phyloP scores from a whole-genome alignment of 192 early-diverging fungal species.

The Backusella circina region DNA sequence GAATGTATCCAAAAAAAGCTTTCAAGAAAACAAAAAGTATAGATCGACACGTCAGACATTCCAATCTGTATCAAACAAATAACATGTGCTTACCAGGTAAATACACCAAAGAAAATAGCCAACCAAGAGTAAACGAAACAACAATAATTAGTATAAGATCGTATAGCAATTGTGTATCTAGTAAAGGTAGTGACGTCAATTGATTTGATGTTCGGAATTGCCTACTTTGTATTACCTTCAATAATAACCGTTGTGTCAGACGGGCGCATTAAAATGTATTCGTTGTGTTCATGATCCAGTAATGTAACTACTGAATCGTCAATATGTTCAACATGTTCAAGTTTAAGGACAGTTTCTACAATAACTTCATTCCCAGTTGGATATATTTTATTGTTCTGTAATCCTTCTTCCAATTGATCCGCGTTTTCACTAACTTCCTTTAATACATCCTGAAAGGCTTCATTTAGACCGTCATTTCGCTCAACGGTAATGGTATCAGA shows the following conservation, averaged over 20 bases:
- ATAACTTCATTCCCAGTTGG: slow-evolving; percentile 15
- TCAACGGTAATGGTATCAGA: not conserved
- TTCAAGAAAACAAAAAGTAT: slow-evolving; percentile 14
- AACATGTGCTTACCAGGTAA: slow-evolving; percentile 13
- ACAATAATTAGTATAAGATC: slow-evolving; percentile 42
- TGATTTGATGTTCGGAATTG: not conserved
- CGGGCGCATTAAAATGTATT: slow-evolving; percentile 48
- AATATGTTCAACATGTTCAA: slow-evolving; percentile 23
- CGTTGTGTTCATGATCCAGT: slow-evolving; percentile 50
- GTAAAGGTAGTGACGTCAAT: not conserved
- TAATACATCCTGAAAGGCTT: slow-evolving; percentile 34
- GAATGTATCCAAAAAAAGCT: slow-evolving; percentile 57
- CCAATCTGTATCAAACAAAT: slow-evolving; percentile 15
- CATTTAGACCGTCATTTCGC: slow-evolving; percentile 10
- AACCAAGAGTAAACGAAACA: slow-evolving; percentile 35
- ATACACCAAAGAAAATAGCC: slow-evolving; percentile 29
- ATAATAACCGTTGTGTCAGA: slow-evolving; percentile 40
- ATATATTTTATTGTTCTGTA: slow-evolving; percentile 22
- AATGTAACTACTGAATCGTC: slow-evolving; percentile 29
- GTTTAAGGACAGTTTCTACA: slow-evolving; percentile 42
- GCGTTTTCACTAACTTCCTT: slow-evolving; percentile 39
- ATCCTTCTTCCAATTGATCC: slow-evolving; percentile 37
- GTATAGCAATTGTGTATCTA: slow-evolving; percentile 40
- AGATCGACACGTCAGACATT: slow-evolving; percentile 28
- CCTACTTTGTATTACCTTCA: slow-evolving; percentile 29